Conservation (phyloP, 495 filamentous ascomycete genomes). For the Penicillium pulvis region DNA sequence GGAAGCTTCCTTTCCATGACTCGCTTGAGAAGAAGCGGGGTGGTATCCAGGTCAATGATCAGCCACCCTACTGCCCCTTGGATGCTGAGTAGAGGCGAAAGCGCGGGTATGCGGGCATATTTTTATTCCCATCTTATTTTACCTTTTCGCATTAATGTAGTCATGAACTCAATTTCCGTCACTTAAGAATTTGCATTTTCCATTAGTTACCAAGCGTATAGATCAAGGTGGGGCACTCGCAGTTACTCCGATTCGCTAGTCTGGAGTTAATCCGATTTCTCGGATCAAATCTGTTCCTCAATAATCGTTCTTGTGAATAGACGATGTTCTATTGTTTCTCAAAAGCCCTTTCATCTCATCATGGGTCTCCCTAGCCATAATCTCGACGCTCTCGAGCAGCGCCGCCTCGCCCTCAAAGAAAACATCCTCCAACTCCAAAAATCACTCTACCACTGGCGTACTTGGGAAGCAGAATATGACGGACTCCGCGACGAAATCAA, state of each 20-base stretch:
- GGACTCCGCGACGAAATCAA: conserved; percentile 77
- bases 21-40: conserved; percentile 74
- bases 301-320: background rate
- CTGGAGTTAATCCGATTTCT: background rate
- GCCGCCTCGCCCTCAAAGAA: conserved; percentile 71
- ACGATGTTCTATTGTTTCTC: background rate
- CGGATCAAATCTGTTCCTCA: background rate
- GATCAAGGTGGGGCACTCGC: background rate
- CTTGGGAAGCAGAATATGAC: conserved; percentile 89
- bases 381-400: conserved; percentile 64
- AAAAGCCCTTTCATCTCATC: background rate
- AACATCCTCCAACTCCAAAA: conserved; percentile 73
- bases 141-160: background rate
- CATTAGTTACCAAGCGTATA: too few relatives aligned
- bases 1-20: conserved; percentile 76
- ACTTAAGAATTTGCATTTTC: too few relatives aligned
- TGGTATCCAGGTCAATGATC: conserved; percentile 79
- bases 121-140: too few relatives aligned
- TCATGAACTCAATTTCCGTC: background rate
- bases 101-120: background rate
- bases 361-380: conserved; percentile 40
- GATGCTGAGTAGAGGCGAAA: conserved; percentile 60
- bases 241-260: background rate
- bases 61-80: conserved; percentile 58
- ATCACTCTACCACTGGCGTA: conserved; percentile 83